Conservation (phyloP, 2,329 filamentous ascomycete species). For the Apiospora aurea region DNA sequence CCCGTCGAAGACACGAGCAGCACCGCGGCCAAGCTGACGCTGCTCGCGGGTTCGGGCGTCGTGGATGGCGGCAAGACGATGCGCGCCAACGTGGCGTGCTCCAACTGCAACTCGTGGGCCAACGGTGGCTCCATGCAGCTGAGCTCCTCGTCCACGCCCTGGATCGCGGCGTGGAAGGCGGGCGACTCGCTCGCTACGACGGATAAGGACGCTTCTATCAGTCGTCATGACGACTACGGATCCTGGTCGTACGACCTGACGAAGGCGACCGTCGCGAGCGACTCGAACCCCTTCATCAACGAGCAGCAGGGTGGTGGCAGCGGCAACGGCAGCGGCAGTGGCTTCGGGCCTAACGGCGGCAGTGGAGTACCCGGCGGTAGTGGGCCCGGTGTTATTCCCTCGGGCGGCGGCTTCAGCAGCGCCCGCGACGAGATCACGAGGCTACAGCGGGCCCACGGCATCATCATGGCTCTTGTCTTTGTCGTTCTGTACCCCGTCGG, state of each 20-base stretch:
- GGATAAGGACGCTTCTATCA: constrained; percentile 48
- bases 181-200: constrained; percentile 55
- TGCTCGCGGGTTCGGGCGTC: constrained; percentile 67
- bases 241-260: constrained; percentile 57
- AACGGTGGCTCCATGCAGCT: constrained; percentile 51
- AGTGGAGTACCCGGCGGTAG: constrained; percentile 27
- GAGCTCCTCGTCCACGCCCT: constrained; percentile 48
- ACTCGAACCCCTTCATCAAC: constrained; percentile 60
- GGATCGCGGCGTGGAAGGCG: constrained; percentile 63
- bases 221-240: constrained; percentile 53
- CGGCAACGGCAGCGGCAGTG: constrained; percentile 23
- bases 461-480: constrained; percentile 68
- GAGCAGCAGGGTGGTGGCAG: constrained; percentile 29
- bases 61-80: constrained; percentile 50
- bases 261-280: constrained; percentile 51
- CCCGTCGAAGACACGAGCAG: constrained; percentile 53
- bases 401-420: constrained; percentile 24
- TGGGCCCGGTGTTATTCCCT: constrained; percentile 22
- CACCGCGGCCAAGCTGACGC: constrained; percentile 52
- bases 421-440: constrained; percentile 30
- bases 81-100: constrained; percentile 65
- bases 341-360: not conserved
- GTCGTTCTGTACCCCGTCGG: constrained; percentile 66
- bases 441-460: constrained; percentile 57
- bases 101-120: constrained; percentile 58